Conservation (phyloP, 345 rosid species). For the Brassica rapa region DNA sequence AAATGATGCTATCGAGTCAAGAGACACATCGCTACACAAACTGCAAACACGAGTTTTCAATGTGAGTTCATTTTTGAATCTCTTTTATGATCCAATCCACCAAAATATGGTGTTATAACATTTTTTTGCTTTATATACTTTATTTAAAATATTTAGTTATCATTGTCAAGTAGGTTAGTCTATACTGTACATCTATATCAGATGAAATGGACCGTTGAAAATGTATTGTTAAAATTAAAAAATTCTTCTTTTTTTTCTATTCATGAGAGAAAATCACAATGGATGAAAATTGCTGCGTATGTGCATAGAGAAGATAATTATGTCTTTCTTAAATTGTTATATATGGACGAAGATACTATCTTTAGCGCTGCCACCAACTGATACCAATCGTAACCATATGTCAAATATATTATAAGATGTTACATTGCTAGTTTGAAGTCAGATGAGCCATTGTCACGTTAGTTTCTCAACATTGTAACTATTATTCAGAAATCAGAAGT, state of each 20-base stretch:
- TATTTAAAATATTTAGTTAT: no score
- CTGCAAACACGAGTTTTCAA: background rate
- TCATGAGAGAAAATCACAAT: no score
- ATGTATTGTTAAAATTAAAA: no score
- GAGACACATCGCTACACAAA: background rate
- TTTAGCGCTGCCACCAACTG: background rate
- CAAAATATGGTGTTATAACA: background rate
- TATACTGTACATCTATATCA: no score
- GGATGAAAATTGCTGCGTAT: background rate
- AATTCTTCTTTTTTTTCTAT: no score
- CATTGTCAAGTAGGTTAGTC: no score
- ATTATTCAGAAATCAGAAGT: background rate
- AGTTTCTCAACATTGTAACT: background rate
- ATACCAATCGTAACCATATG: background rate
- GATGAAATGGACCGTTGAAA: no score
- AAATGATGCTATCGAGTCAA: constrained; percentile 42
- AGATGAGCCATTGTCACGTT: background rate
- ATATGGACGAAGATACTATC: background rate
- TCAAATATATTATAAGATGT: background rate
- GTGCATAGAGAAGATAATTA: background rate
- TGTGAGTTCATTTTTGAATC: background rate
- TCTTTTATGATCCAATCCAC: background rate
- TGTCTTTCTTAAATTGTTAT: background rate
- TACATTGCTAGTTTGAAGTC: background rate
- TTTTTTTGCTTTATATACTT: no score